These are phyloP conservation scores for Pichia insulana DNA, from an alignment of 805 yeast genomes.

Conservation along the genomic window DNA sequence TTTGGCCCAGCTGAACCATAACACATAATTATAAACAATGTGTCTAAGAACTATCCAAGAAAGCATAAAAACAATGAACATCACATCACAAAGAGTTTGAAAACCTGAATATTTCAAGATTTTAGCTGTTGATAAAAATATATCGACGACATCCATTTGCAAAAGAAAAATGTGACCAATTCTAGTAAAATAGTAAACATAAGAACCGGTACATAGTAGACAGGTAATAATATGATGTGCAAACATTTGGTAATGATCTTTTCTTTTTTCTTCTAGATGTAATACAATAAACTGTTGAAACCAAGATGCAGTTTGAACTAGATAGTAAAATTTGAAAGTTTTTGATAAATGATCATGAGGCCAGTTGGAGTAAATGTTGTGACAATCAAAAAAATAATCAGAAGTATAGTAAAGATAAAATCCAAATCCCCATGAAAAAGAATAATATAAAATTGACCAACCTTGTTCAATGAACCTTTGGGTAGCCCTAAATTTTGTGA, in stretches of 20 bases:
- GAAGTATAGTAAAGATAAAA: conserved; percentile 47
- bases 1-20: conserved; percentile 47
- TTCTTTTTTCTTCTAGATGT: conserved; percentile 69
- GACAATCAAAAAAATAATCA: conserved; percentile 50
- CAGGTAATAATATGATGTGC: conserved; percentile 81
- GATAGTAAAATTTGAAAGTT: conserved; percentile 57
- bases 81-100: conserved; percentile 50
- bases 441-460: conserved; percentile 62
- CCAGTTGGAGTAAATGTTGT: conserved; percentile 57
- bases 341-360: conserved; percentile 56
- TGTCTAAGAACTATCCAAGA: conserved; percentile 71
- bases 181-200: conserved; percentile 60
- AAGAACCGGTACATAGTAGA: conserved; percentile 59
- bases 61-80: conserved; percentile 58
- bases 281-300: conserved; percentile 69
- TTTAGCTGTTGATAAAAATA: conserved; percentile 63
- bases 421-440: conserved; percentile 48
- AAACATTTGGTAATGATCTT: conserved; percentile 82
- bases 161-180: conserved; percentile 72
- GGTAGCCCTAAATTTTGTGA: conserved; percentile 41
- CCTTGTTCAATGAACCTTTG: conserved; percentile 81
- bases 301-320: conserved; percentile 71
- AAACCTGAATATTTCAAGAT: conserved; percentile 66
- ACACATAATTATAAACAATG: conserved; percentile 58
- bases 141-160: conserved; percentile 80